Conservation (phyloP, 75 land plant genomes). For the Isoetes taiwanensis region DNA sequence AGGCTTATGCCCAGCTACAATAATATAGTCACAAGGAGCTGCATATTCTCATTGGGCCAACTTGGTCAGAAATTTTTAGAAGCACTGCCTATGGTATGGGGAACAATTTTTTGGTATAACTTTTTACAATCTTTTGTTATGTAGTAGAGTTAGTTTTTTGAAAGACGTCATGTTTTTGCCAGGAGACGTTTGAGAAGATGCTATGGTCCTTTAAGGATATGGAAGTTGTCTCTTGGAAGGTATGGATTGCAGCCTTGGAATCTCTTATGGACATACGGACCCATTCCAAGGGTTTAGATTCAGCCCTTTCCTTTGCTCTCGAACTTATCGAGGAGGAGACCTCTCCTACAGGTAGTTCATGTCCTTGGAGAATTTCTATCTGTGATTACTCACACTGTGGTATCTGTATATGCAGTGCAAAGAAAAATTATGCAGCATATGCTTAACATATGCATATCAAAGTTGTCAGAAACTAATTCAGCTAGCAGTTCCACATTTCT, state of each 20-base stretch:
- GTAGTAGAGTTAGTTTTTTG: neutral
- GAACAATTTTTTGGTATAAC: neutral
- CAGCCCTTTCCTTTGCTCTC: constrained; percentile 44
- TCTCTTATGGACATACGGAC: constrained; percentile 55
- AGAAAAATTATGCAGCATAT: constrained; percentile 42
- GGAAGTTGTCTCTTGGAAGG: constrained; percentile 39
- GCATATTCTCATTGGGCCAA: constrained; percentile 61
- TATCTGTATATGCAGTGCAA: constrained; percentile 46
- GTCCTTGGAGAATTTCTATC: neutral
- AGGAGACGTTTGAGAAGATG: constrained; percentile 48
- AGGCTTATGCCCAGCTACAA: constrained; percentile 96
- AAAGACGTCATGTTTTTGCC: neutral
- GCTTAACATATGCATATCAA: constrained; percentile 33
- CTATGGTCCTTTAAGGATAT: constrained; percentile 40
- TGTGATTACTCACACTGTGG: neutral
- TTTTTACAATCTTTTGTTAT: neutral
- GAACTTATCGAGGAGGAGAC: constrained; percentile 43
- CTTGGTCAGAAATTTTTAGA: constrained; percentile 57
- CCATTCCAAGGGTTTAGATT: constrained; percentile 50
- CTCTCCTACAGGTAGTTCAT: constrained; percentile 49
- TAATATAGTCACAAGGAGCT: constrained; percentile 68
- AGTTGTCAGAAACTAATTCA: constrained; percentile 9
- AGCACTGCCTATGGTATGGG: constrained; percentile 44
- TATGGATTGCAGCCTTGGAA: constrained; percentile 62
- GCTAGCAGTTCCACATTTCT: constrained; percentile 29